These are phyloP conservation scores for Pouteria campechiana DNA, from an alignment of 179 eudicot genomes.

Conservation along the genomic window DNA sequence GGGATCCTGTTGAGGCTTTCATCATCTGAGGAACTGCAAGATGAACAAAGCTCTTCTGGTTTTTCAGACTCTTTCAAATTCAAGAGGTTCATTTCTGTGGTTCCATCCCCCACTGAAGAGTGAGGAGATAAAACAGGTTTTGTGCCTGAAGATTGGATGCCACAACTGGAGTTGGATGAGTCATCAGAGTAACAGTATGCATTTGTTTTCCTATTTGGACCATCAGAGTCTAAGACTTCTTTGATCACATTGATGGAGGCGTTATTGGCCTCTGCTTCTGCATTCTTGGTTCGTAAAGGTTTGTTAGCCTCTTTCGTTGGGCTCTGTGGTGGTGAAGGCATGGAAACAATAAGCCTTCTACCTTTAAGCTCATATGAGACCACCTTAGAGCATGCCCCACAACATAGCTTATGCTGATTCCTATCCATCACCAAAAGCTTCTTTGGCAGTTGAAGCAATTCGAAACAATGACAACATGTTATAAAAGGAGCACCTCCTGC, in stretches of 20 bases:
- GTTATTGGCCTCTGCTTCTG: conserved; percentile 2
- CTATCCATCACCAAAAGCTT: conserved; percentile 19
- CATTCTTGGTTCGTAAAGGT: too few species aligned
- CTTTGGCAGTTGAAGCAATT: conserved; percentile 64
- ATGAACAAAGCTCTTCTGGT: conserved; percentile 29
- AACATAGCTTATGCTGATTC: conserved; percentile 46
- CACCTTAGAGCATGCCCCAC: conserved; percentile 67
- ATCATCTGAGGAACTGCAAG: conserved; percentile 51
- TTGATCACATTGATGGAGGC: conserved; percentile 9
- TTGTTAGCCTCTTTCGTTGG: conserved; percentile 10
- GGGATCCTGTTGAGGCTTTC: conserved; percentile 20
- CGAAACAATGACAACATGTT: conserved; percentile 63
- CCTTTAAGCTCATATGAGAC: conserved; percentile 31
- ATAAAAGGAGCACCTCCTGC: conserved; percentile 90
- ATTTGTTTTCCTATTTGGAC: conserved; percentile 23
- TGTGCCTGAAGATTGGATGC: conserved; percentile 61
- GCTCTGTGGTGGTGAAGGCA: conserved; percentile 16
- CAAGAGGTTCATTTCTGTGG: too few species aligned
- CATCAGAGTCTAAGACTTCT: conserved; percentile 9
- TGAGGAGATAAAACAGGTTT: conserved; percentile 29
- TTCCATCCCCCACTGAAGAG: conserved; percentile 22
- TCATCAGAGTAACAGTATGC: conserved; percentile 68
- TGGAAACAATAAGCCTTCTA: conserved; percentile 45
- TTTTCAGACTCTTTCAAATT: conserved; percentile 38
- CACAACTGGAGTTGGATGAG: conserved; percentile 56